phyloP scores from a whole-genome alignment of 2,329 filamentous ascomycete genomes.

The Nigrospora sphaerica region DNA sequence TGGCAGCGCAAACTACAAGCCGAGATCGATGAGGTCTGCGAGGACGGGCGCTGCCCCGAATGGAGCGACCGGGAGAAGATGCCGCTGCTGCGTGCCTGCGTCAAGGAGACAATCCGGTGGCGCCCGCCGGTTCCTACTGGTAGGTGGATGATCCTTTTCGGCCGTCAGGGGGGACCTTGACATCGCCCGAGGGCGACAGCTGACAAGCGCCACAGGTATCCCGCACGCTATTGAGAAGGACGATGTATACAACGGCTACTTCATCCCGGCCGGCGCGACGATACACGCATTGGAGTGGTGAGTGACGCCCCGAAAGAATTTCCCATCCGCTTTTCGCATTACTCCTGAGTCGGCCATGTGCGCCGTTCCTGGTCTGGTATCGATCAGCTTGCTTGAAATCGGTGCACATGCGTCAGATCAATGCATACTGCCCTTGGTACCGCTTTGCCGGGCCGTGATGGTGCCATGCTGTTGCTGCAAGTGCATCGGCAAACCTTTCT shows the following conservation, averaged over 20 bases:
- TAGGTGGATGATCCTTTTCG: slow-evolving; percentile 10
- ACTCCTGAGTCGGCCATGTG: too few species aligned
- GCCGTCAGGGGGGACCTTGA: background rate
- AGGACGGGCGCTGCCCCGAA: slow-evolving; percentile 32
- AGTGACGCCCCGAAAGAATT: slow-evolving; percentile 12
- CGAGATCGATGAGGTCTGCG: slow-evolving; percentile 39
- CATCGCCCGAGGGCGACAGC: too few species aligned
- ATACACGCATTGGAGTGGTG: slow-evolving; percentile 47
- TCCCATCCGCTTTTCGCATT: background rate
- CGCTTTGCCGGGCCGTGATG: too few species aligned
- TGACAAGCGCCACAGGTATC: slow-evolving; percentile 25
- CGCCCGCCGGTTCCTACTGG: slow-evolving; percentile 46
- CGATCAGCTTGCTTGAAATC: too few species aligned
- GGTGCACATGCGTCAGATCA: background rate
- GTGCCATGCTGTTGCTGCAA: too few species aligned
- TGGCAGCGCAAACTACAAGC: slow-evolving; percentile 33
- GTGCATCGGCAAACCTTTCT: too few species aligned
- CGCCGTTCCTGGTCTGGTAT: too few species aligned
- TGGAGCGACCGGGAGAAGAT: slow-evolving; percentile 39
- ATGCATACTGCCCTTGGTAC: slow-evolving; percentile 14
- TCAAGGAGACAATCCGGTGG: slow-evolving; percentile 48
- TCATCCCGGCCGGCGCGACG: slow-evolving; percentile 43
- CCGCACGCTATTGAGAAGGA: slow-evolving; percentile 43
- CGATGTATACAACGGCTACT: slow-evolving; percentile 40
- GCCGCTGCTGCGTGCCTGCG: slow-evolving; percentile 37